Evolutionary conservation across 148 eudicot genomes (phyloP).

Genomic region (Camellia japonica): DNA sequence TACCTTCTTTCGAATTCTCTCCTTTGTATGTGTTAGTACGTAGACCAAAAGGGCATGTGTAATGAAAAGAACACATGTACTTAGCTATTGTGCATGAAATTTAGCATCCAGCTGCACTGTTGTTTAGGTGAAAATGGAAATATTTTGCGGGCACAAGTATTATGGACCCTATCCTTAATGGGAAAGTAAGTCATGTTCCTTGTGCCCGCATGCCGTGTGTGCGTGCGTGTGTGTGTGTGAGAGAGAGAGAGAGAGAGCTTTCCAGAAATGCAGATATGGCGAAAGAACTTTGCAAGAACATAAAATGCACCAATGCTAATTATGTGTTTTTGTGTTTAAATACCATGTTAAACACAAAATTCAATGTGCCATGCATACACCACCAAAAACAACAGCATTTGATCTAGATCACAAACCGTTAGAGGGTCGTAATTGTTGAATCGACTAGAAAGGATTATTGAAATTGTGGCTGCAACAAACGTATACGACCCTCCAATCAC

Average conservation of each 20-base stretch:
- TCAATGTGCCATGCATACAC: not conserved
- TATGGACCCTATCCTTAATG: not conserved
- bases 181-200: not conserved
- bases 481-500: conserved; percentile 97
- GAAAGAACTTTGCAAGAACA: not conserved
- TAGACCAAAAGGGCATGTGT: not conserved
- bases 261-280: not conserved
- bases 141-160: not conserved
- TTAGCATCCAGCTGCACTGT: not conserved
- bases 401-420: conserved; percentile 41
- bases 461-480: conserved; percentile 86
- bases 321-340: not conserved
- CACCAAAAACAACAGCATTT: not conserved
- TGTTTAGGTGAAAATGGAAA: conserved; percentile 3
- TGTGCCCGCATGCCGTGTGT: not conserved
- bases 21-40: too few species aligned
- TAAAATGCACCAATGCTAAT: not conserved
- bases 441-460: conserved; percentile 89
- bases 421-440: conserved; percentile 67
- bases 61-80: not conserved
- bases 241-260: not conserved
- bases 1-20: conserved; percentile 6
- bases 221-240: too few species aligned
- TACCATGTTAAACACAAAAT: not conserved
- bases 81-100: not conserved